Percentiles rank a stretch among this genome's conserved stretches.
Evolutionary conservation across 345 rosid genomes (phyloP).

Genomic region (Arabis alpina): DNA sequence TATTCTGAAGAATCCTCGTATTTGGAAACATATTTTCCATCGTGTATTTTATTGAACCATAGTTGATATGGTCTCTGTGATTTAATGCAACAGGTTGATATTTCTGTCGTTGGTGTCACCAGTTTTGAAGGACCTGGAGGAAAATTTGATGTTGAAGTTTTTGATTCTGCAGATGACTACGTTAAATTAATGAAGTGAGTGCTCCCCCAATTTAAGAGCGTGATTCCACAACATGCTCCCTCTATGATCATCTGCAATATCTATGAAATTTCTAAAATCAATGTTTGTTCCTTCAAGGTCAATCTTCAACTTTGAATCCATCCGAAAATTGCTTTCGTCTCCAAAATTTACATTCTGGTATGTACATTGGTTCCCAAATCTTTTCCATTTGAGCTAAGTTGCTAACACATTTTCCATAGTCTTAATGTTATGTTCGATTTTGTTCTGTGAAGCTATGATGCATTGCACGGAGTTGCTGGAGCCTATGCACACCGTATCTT

Average conservation of each 20-base stretch:
- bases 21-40: conserved; percentile 12
- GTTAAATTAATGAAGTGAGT: conserved; percentile 92
- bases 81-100: conserved; percentile 68
- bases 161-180: conserved; percentile 91
- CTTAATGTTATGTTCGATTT: conserved; percentile 23
- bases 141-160: conserved; percentile 90
- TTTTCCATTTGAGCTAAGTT: conserved; percentile 9
- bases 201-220: conserved; percentile 13
- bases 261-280: conserved; percentile 9
- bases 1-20: conserved; percentile 29
- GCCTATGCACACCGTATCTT: conserved; percentile 89
- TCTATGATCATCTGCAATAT: conserved; percentile 20
- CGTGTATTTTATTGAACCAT: conserved; percentile 6
- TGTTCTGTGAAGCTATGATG: conserved; percentile 74
- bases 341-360: conserved; percentile 94
- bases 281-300: conserved; percentile 53
- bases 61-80: conserved; percentile 15
- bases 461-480: conserved; percentile 97
- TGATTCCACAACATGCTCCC: conserved; percentile 9
- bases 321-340: conserved; percentile 77
- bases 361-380: conserved; percentile 33
- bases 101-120: conserved; percentile 65
- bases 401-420: not conserved
- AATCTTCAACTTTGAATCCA: conserved; percentile 87
- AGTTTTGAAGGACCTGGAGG: conserved; percentile 84